Base-by-base conservation (phyloP, 768 basidiomycete genomes). In the Lanmaoa pseudosensibilis region DNA sequence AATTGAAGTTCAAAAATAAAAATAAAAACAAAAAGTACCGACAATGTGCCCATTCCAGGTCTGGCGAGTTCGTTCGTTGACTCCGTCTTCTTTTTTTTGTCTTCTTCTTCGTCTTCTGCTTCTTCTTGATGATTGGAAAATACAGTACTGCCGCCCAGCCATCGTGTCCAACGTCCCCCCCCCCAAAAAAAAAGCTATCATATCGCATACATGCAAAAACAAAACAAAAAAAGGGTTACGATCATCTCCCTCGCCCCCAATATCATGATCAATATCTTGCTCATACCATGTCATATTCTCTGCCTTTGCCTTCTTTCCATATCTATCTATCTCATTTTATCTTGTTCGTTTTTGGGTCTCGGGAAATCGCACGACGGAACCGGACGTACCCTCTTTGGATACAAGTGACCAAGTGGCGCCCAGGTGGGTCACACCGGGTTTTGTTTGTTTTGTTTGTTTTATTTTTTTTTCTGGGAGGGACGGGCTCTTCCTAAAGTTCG, bases 11-110 rank as follows among this genome's bases (percentile, higher is more conserved):
- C 25, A 25, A 25, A 25, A n/a, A n/a, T 25, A 45, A 25, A 12
- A 38, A 25, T 11, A 39, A 27, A 5, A n/a, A 7, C 18, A 19
- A n/a, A 33, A 59, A 46, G n/a, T 16, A 4, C 57, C 50, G 57
- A 43, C n/a, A 55, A 60, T 60, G 43, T 55, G 47, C 46, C 58
- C 15, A 54, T 60, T 60, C 47, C 37, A 23, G 44, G 54, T 27
- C 21, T 33, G 3, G 25, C 34, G 41, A 25, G 7, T 9, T 5
- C 39, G 19, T 19, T 21, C 11, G 39, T 40, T 11, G 11, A 21
- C 39, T 11, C 27, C 38, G n/a, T 38, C n/a, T 18, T n/a, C 4
- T 18, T 32, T 23, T 30, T 37, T n/a, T n/a, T n/a, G n/a, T n/a
- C n/a, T n/a, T n/a, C 4, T 18, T 32, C 33, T 30, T 37, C 38